Base-by-base conservation (phyloP, 257 asterid species). In the Thymus mandschuricus region DNA sequence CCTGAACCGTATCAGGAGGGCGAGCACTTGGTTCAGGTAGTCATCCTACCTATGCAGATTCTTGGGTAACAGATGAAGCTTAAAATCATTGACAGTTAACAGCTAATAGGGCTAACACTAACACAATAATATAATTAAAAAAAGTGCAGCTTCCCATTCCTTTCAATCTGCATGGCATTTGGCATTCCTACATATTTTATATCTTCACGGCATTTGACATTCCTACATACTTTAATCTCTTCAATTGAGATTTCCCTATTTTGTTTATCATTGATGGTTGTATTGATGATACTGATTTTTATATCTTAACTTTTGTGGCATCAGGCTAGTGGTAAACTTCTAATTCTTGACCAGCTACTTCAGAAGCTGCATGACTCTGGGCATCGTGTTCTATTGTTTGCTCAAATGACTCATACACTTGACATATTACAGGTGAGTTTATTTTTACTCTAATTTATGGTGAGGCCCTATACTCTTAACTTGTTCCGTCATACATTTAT, bases 1-100 rank as follows among this genome's bases (percentile, higher is more conserved):
- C 97, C 98, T 51, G 98, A 94, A 72, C 98, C 98, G 15, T 94
- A 85, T 81, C 90, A 89, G 86, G 98, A 94, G 84, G 98, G 98
- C 33, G 96, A 94, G 76, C 98, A 94, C 88, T 88, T 94, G 68
- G 92, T 94, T 78, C 88, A 86, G 98, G 98, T 94, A 38, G 41
- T 38, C 3, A 86, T 69, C 46, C 70, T 66, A 54, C 73, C 51
- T 6, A 29, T 66, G 65, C 68, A 73, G 52, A 60, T 77, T 68
- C 65, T 55, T 49, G 48, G n/a, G n/a, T 29, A 31, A 35, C 35
- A 55, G 59, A 34, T 74, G 66, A 61, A 28, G 44, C 58, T 67
- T 44, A 49, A 43, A 69, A 60, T 65, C 35, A n/a, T 31, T 61
- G 28, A 44, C 21, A 45, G 29, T 60, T 41, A 65, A 30, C 43